Percentiles rank a stretch among this genome's conserved stretches.
Conservation (phyloP, 1,139 yeast species). For the Zhuliangozyma parablackwelliae region DNA sequence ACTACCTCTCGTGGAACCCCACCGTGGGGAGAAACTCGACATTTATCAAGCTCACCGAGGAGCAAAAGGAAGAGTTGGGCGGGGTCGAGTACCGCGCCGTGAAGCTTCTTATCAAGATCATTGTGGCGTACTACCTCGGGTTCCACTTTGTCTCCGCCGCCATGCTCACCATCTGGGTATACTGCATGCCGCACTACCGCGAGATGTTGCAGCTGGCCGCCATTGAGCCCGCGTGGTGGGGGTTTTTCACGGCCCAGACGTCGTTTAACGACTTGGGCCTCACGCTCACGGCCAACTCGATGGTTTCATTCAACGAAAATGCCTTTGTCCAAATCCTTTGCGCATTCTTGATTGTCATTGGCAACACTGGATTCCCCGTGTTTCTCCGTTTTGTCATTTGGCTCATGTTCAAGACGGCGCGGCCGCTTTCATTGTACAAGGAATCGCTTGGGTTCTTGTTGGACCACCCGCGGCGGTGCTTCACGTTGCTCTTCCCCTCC, state of each 20-base stretch:
- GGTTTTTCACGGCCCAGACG: constrained; percentile 72
- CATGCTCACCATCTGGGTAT: constrained; percentile 66
- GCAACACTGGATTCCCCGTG: constrained; percentile 92
- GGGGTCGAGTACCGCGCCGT: constrained; percentile 95
- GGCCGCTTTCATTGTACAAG: constrained; percentile 56
- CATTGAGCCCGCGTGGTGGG: constrained; percentile 86
- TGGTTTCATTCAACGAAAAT: constrained; percentile 59
- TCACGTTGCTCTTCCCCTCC: constrained; percentile 85
- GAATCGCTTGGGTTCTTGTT: constrained; percentile 83
- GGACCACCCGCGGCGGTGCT: constrained; percentile 97
- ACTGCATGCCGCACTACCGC: constrained; percentile 37
- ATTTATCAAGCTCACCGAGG: constrained; percentile 74
- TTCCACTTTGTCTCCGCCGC: constrained; percentile 61
- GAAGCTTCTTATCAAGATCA: constrained; percentile 65
- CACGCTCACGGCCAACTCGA: constrained; percentile 75
- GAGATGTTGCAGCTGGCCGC: constrained; percentile 48
- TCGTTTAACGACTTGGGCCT: constrained; percentile 81
- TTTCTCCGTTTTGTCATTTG: constrained; percentile 76
- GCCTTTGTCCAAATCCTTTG: constrained; percentile 61
- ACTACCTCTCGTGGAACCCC: constrained; percentile 85
- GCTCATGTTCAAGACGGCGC: constrained; percentile 65
- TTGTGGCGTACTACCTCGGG: constrained; percentile 68
- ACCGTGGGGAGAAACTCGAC: constrained; percentile 94
- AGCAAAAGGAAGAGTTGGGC: constrained; percentile 89
- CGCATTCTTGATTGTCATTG: constrained; percentile 72